Base-by-base conservation (phyloP, 805 yeast species). In the Candida nonsorbophila region DNA sequence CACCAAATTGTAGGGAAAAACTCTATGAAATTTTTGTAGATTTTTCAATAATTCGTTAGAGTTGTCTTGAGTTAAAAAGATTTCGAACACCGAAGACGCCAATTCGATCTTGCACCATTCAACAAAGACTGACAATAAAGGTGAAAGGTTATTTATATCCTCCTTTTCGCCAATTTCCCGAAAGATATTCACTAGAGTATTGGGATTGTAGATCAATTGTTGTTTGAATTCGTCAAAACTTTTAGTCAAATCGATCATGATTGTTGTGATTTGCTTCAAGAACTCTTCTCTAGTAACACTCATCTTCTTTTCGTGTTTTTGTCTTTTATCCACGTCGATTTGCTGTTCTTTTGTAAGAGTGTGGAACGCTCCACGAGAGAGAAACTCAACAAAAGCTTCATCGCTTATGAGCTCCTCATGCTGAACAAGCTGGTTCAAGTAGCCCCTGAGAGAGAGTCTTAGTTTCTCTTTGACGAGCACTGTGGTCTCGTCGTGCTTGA, bases 71-170 rank as follows among this genome's bases (percentile, higher is more conserved):
- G 90, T 92, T 14, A 90, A 62, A 42, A 87, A 81, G 21, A 82
- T 43, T 40, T 84, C 86, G 54, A 84, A 88, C 3, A 90, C 58
- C 0, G 95, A 80, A 0, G 95, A 83, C 0, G 97, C 85, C 6
- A 85, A 55, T 49, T 87, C 90, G 7, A 90, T 72, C 37, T 86
- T 77, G 36, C 81, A 73, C 85, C 95, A 81, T 42, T 84, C 86
- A 23, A 85, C 65, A 40, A 88, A 79, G 27, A 84, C 72, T 38
- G 68, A 66, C 24, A 87, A 62, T 21, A 83, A 65, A 2, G 83
- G 81, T 5, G 90, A 74, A 27, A 86, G 60, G 6, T 82, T 74
- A 8, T 56, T 55, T 5, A 84, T 68, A 9, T 58, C 61, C 0
- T 59, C 51, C 22, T 77, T 70, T 3, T 53, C 49, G 30, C 81